Evolutionary conservation across 78 protist species (phyloP).

Genomic region (Dictyostelium capitatum): DNA sequence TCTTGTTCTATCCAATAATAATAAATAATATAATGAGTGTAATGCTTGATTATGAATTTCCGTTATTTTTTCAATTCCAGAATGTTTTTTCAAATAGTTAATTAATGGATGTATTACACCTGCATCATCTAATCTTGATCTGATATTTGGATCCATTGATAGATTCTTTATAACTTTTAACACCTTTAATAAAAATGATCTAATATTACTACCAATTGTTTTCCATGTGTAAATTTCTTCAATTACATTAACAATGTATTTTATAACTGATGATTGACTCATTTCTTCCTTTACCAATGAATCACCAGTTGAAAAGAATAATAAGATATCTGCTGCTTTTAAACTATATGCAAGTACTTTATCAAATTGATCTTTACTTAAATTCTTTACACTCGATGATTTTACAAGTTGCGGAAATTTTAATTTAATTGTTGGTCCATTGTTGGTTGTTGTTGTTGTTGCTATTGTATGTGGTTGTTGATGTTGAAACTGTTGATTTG

Average conservation of each 20-base stretch:
- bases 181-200: constrained; percentile 47
- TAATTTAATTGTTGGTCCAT: background rate
- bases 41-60: constrained; percentile 69
- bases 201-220: constrained; percentile 22
- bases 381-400: constrained; percentile 18
- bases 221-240: constrained; percentile 64
- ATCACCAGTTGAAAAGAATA: constrained; percentile 78
- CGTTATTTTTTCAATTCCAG: constrained; percentile 61
- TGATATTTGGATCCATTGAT: constrained; percentile 62
- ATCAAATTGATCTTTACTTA: constrained; percentile 69
- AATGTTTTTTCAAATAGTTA: constrained; percentile 1
- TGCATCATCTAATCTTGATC: constrained; percentile 39
- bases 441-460: background rate
- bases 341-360: constrained; percentile 55
- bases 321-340: constrained; percentile 75
- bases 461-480: background rate
- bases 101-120: constrained; percentile 44
- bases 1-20: constrained; percentile 48
- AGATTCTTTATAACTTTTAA: constrained; percentile 61
- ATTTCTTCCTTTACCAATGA: constrained; percentile 60
- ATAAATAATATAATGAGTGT: constrained; percentile 51
- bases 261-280: constrained; percentile 19
- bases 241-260: constrained; percentile 23
- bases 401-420: background rate
- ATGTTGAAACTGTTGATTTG: constrained; percentile 7